Base-by-base conservation (phyloP, 2,329 filamentous ascomycete genomes). In the Pseudogymnoascus sp. region DNA sequence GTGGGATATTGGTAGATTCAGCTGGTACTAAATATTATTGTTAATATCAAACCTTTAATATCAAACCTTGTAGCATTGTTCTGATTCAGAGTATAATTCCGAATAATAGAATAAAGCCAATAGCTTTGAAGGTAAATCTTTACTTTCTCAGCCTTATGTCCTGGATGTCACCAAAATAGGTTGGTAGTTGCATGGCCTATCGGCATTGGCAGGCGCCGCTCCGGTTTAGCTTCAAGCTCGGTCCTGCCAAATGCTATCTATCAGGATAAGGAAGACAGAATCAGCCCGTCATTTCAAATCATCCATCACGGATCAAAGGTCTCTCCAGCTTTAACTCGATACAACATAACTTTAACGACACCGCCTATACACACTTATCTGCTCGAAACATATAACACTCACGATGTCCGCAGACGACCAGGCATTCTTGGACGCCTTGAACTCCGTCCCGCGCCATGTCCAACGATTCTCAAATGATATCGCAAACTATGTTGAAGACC, bases 321-420 rank as follows among this genome's bases (percentile, higher is more conserved):
- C 28, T 33, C 28, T 11, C 5, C 25, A 33, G 25, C 50, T 33
- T 56, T 12, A 31, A 53, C 14, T 56, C 28, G 10, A 56, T 33
- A 16, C 28, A 56, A 33, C 50, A 56, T 8, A 56, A 14, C 8
- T 18, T 33, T 10, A 56, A 56, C 50, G 33, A 33, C 50, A 21
- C n/a, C 50, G 28, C n/a, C 25, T 12, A 56, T 21, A 56, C 11
- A 18, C 50, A n/a, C 50, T 6, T 33, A 56, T 25, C 28, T 21
- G 16, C 11, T 21, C 23, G 50, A 56, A 56, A 33, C 31, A 56
- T 56, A 56, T 18, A 18, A 56, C n/a, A 21, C 14, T 62, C 75
- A 82, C 72, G 68, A 93, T 93, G 90, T 88, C 89, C 68, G 85
- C 84, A 73, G 88, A 92, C 73, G 89, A 91, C 73, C 86, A 91